phyloP scores from a whole-genome alignment of 2,329 filamentous ascomycete species.

The Cladophialophora carrionii region DNA sequence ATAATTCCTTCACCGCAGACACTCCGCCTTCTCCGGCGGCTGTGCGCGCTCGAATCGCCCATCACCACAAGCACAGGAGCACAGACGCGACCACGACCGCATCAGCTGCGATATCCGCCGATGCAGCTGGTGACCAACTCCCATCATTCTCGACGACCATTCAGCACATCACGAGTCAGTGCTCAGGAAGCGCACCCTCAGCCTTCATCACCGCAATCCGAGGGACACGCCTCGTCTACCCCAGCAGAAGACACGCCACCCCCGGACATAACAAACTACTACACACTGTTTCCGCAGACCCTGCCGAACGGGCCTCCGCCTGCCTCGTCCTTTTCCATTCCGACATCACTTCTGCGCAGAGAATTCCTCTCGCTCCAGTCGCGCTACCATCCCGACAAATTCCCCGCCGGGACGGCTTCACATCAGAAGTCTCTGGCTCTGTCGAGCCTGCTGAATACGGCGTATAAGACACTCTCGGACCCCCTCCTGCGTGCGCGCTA shows the following conservation, averaged over 20 bases:
- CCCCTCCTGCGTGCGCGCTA: slow-evolving; percentile 88
- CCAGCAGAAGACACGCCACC: not conserved
- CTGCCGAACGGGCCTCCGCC: slow-evolving; percentile 80
- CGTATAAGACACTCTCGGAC: slow-evolving; percentile 79
- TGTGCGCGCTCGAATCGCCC: slow-evolving; percentile 17
- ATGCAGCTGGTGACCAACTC: not conserved
- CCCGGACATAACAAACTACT: slow-evolving; percentile 62
- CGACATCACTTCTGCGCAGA: slow-evolving; percentile 69
- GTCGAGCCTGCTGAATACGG: slow-evolving; percentile 86
- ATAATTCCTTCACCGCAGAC: slow-evolving; percentile 29
- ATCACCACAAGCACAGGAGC: not conserved
- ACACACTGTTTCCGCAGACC: slow-evolving; percentile 83
- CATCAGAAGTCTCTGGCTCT: slow-evolving; percentile 71
- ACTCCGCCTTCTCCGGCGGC: slow-evolving; percentile 29
- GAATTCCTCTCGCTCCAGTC: slow-evolving; percentile 86
- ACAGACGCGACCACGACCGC: not conserved
- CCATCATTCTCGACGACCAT: slow-evolving; percentile 5
- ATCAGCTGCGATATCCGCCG: not conserved
- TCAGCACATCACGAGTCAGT: slow-evolving; percentile 18
- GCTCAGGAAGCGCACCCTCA: slow-evolving; percentile 6
- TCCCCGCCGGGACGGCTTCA: slow-evolving; percentile 45
- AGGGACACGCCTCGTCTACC: not conserved
- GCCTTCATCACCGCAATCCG: not conserved
- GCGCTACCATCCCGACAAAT: slow-evolving; percentile 55
- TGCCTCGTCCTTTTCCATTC: slow-evolving; percentile 71